A percentile compares a stretch with the other conserved stretches of the same genome.
Evolutionary conservation across 192 early-diverging fungal genomes (phyloP).

Genomic region (Rhizophagus prolifer): DNA sequence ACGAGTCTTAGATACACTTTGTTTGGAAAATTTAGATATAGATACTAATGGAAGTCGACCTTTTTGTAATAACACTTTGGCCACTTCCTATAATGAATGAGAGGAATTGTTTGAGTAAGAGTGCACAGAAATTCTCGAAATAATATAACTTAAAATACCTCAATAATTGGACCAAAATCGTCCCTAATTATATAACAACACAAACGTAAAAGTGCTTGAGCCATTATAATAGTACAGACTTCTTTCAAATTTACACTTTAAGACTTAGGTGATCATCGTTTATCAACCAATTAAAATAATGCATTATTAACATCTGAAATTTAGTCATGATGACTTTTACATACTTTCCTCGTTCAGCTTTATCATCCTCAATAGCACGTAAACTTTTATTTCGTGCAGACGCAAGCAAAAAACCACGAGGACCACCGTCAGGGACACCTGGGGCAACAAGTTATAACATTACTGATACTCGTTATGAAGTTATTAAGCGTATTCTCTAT

Average conservation of each 20-base stretch:
- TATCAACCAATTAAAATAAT: no score
- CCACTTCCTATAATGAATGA: conserved; percentile 53
- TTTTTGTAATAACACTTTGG: conserved; percentile 53
- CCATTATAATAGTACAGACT: background rate
- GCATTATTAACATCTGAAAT: background rate
- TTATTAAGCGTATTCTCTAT: conserved; percentile 72
- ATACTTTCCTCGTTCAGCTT: background rate
- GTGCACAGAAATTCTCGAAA: background rate
- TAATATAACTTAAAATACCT: conserved; percentile 41
- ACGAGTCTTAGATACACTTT: conserved; percentile 55
- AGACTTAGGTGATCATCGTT: no score
- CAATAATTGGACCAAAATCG: conserved; percentile 78
- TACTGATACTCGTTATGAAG: conserved; percentile 60
- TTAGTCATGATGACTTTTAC: background rate
- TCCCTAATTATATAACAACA: conserved; percentile 62
- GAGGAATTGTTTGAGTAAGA: background rate
- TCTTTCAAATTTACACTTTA: no score
- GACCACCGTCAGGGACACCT: background rate
- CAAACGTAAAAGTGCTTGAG: conserved; percentile 15
- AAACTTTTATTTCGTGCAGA: background rate
- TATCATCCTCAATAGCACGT: background rate
- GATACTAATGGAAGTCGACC: conserved; percentile 66
- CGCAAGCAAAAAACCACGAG: background rate
- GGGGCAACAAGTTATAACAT: background rate
- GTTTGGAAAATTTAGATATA: conserved; percentile 50